These are phyloP conservation scores for Pseudopyrenochaeta lycopersici DNA, from an alignment of 2,329 filamentous ascomycete genomes.

Conservation along the genomic window DNA sequence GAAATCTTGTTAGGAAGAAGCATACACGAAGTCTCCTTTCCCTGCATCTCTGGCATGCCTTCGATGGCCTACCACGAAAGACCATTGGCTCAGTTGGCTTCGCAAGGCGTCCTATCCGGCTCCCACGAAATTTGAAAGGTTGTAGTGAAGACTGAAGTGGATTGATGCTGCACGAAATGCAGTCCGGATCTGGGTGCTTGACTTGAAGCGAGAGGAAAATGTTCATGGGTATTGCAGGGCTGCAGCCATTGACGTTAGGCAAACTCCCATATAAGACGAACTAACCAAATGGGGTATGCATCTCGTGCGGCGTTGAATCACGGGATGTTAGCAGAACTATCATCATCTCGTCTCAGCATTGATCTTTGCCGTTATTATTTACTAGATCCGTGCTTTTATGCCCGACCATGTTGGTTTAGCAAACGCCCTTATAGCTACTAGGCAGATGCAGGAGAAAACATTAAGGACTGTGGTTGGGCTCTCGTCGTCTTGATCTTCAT, in stretches of 20 bases:
- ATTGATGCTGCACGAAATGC: not conserved
- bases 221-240: not conserved
- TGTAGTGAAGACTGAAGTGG: not conserved
- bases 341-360: not conserved
- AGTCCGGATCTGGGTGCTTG: not conserved
- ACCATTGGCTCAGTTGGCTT: slow-evolving; percentile 10
- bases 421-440: too few species aligned
- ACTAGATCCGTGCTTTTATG: too few species aligned
- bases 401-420: too few species aligned
- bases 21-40: slow-evolving; percentile 21
- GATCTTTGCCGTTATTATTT: too few species aligned
- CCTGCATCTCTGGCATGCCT: slow-evolving; percentile 29
- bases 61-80: slow-evolving; percentile 28
- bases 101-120: not conserved
- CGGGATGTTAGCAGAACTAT: not conserved
- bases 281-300: slow-evolving; percentile 1
- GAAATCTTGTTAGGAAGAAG: not conserved
- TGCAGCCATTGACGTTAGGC: not conserved
- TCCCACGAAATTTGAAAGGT: not conserved
- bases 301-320: not conserved
- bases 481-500: not conserved
- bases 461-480: too few species aligned
- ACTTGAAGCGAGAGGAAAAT: not conserved
- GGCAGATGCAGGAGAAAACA: too few species aligned
- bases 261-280: too few species aligned